Base-by-base conservation (phyloP, 306 rosid species). In the Fragaria ananassa region DNA sequence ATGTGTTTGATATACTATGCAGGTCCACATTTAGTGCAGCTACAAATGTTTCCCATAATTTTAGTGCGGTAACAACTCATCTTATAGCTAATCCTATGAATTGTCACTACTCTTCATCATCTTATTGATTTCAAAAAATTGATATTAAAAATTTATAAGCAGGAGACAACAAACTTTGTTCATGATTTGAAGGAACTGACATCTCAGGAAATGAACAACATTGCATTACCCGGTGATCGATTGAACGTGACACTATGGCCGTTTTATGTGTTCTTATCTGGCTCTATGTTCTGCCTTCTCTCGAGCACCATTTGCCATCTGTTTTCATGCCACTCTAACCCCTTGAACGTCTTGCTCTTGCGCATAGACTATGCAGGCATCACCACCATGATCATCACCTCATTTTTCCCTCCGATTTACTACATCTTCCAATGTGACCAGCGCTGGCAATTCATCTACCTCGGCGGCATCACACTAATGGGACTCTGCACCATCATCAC, bases 271-370 rank as follows among this genome's bases (percentile, higher is more conserved):
- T 95, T 90, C 97, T 54, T 95, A 17, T 83, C 87, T 18, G 99
- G 97, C 21, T 92, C 99, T 0, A 90, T 95, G 96, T 92, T 95
- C 86, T 95, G 99, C 69, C 96, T 95, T 15, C 77, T 92, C 79
- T 95, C 97, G 1, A 95, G 99, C 91, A 90, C 89, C 89, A 80
- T 81, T 25, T 95, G 99, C 84, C 99, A 95, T 86, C 96, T 95
- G 74, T 95, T 95, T 62, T 95, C 88, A 3, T 95, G 99, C 72
- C 97, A 95, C 79, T 92, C 97, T 9, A 92, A 71, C 66, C 68
- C 72, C 17, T 54, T 92, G 17, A 95, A 86, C 88, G 70, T 88
- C 39, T 63, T 87, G 18, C 85, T 95, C 9, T 56, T 93, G 49
- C 61, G 97, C 80, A 76, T 92, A 1, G 99, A 95, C 81, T 95